Percentiles rank a stretch among this genome's conserved stretches.
These are phyloP conservation scores for Suillus hirtellus DNA, from an alignment of 768 basidiomycete species.

Conservation along the genomic window DNA sequence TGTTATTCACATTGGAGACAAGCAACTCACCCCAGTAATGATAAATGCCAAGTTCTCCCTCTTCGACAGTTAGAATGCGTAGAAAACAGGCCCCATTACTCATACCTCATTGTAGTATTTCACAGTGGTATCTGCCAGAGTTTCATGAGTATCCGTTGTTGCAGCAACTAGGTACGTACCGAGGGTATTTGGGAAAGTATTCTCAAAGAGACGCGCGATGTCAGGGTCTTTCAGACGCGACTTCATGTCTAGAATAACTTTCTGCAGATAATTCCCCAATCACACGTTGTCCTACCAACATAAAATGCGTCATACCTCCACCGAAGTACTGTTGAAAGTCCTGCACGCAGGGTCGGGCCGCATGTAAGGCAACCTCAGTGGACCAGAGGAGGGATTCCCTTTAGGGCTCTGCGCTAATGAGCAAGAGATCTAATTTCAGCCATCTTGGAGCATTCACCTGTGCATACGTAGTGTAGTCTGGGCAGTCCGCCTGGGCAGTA, in stretches of 20 bases:
- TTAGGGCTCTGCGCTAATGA: constrained; percentile 49
- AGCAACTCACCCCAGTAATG: constrained; percentile 63
- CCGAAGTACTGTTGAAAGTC: constrained; percentile 74
- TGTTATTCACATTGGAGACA: constrained; percentile 3
- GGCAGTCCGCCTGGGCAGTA: constrained; percentile 43
- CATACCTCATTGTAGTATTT: constrained; percentile 66
- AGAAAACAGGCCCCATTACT: neutral
- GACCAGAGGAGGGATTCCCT: constrained; percentile 58
- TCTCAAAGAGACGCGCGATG: constrained; percentile 76
- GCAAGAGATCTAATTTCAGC: neutral
- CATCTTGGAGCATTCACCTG: constrained; percentile 37
- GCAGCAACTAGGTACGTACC: constrained; percentile 40
- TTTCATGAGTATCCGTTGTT: constrained; percentile 1
- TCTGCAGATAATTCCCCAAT: constrained; percentile 36
- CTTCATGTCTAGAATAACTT: constrained; percentile 77
- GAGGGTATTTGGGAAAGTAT: constrained; percentile 80
- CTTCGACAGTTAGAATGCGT: constrained; percentile 14
- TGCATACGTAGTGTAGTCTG: constrained; percentile 62
- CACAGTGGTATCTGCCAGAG: constrained; percentile 67
- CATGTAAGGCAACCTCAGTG: constrained; percentile 70
- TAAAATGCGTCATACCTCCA: constrained; percentile 52
- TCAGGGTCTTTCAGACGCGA: constrained; percentile 72
- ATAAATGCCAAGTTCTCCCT: constrained; percentile 79
- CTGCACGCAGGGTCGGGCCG: constrained; percentile 66
- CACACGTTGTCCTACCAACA: neutral